A percentile compares a stretch with the other conserved stretches of the same genome.
phyloP scores from a whole-genome alignment of 305 asterid genomes.

The Solanum aculeatissimum region DNA sequence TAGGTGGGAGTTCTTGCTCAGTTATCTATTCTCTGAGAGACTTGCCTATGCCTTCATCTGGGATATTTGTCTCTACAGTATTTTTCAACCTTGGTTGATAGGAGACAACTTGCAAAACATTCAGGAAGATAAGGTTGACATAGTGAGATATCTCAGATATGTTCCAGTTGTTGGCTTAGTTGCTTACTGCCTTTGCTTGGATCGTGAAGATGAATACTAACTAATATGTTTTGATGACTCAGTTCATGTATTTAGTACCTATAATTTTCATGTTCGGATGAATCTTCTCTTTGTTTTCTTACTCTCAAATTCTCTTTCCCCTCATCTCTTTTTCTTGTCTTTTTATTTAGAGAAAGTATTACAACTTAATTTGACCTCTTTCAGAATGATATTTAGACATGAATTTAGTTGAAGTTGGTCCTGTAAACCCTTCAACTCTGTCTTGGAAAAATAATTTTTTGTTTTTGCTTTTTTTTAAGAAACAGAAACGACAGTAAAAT shows the following conservation, averaged over 20 bases:
- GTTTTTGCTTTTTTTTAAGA: too few species aligned
- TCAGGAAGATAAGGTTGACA: constrained; percentile 29
- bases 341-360: too few species aligned
- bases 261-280: neutral
- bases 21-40: constrained; percentile 66
- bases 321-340: neutral
- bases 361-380: too few species aligned
- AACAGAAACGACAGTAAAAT: too few species aligned
- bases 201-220: constrained; percentile 29
- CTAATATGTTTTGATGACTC: neutral
- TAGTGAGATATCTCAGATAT: constrained; percentile 51
- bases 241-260: neutral
- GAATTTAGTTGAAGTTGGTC: too few species aligned
- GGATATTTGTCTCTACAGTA: constrained; percentile 58
- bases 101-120: constrained; percentile 69
- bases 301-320: neutral
- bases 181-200: constrained; percentile 63
- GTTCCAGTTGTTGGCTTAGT: constrained; percentile 65
- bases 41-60: constrained; percentile 90
- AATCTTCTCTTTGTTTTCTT: neutral
- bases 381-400: too few species aligned
- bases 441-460: too few species aligned
- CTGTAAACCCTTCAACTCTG: too few species aligned
- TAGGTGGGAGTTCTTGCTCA: constrained; percentile 50
- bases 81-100: constrained; percentile 92